Evolutionary conservation across 495 filamentous ascomycete species (phyloP), one percentile per base, ranked within the genome.

Genomic region (Neurospora intermedia): DNA sequence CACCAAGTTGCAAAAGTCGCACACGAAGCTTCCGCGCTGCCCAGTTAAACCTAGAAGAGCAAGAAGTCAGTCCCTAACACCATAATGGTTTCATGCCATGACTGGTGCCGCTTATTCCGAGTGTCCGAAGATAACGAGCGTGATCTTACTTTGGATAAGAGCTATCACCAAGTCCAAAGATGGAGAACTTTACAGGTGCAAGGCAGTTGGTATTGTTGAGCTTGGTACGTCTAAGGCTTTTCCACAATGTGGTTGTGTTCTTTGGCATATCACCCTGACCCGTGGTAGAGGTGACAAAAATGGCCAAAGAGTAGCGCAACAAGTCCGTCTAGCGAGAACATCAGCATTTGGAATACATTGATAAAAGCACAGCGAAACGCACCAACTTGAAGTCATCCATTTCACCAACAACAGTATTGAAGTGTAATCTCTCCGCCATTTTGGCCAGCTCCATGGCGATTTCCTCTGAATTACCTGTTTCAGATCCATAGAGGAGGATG

Each of bases 381-480:
- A 95, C 93, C 83, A 93, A 85, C 71, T 91, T 87, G 72, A 94
- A 84, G 73, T 83, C 85, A 78, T 98, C 89, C 86, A 97, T 87
- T 76, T 93, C 91, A 45, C 88, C 84, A 27, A 96, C 90, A 62
- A 87, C 84, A 7, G 92, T 91, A 70, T 84, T 77, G 79, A 97
- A 97, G 77, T 89, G 93, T 35, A 97, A 84, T 11, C 94, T 87
- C 80, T 94, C 88, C 11, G 87, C 81, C 75, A 92, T 75, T 35
- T 89, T 85, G 23, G 91, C 93, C 70, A 98, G 81, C 82, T 98
- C 93, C 73, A 92, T 89, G 4, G 96, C 94, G 59, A 93, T 88
- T 75, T 98, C 96, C 77, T 96, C 91, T 43, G 93, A 90, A 77
- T 94, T 98, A 59, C 96, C 96, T 0, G 94, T 97, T 82, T 99